These are phyloP conservation scores for Ceratocystis harringtonii DNA, from an alignment of 2,329 filamentous ascomycete genomes.

Conservation along the genomic window DNA sequence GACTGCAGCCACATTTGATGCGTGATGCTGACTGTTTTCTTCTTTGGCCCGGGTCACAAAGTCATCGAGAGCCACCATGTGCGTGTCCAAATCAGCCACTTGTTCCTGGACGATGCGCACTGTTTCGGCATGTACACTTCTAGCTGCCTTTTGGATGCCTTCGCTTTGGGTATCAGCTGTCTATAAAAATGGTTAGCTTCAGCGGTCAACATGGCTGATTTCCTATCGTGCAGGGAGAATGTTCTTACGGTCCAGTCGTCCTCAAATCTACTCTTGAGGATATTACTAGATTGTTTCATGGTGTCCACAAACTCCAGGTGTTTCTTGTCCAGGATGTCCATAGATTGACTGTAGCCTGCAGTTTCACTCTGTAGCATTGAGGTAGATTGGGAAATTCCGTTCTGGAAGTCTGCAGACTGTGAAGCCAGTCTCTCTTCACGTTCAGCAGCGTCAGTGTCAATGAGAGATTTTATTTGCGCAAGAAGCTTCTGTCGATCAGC, in stretches of 20 bases:
- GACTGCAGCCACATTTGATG: constrained; percentile 53
- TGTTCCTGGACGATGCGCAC: constrained; percentile 81
- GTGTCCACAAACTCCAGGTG: constrained; percentile 56
- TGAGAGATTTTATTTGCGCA: constrained; percentile 40
- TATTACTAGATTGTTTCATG: constrained; percentile 58
- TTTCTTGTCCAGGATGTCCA: constrained; percentile 58
- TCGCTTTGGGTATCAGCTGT: constrained; percentile 62
- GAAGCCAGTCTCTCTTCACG: constrained; percentile 11
- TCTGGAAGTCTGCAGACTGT: constrained; percentile 5
- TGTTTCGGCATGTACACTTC: constrained; percentile 79
- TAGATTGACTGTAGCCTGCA: constrained; percentile 50
- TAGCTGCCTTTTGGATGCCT: constrained; percentile 70
- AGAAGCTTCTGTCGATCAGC: constrained; percentile 46
- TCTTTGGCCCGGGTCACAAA: constrained; percentile 71
- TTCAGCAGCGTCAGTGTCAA: constrained; percentile 7
- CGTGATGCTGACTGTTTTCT: constrained; percentile 66
- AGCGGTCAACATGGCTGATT: neutral
- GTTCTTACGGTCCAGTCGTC: constrained; percentile 63
- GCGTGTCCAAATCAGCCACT: constrained; percentile 69
- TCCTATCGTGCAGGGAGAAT: no score
- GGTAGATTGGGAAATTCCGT: constrained; percentile 35
- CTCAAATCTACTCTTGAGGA: constrained; percentile 66
- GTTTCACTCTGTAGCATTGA: constrained; percentile 50
- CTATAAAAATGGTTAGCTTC: constrained; percentile 28
- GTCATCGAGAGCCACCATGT: constrained; percentile 80